These are phyloP conservation scores for Lichenothelia convexa DNA, from an alignment of 495 filamentous ascomycete genomes.

Conservation along the genomic window DNA sequence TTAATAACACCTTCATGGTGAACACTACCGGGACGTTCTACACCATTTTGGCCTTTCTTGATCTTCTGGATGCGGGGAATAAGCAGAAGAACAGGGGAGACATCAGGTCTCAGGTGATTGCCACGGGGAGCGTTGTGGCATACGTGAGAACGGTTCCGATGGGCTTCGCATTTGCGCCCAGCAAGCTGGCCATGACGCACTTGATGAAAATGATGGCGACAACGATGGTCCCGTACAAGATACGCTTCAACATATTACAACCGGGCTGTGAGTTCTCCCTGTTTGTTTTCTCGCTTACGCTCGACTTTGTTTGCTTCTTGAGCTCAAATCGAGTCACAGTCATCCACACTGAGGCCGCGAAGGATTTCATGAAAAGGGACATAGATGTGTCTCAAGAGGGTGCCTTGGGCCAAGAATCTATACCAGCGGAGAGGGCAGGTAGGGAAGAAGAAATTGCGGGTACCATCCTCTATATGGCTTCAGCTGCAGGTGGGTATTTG, in stretches of 20 bases:
- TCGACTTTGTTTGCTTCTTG: neutral
- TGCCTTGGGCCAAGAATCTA: constrained; percentile 9
- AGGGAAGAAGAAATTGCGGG: constrained; percentile 21
- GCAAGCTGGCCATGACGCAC: constrained; percentile 17
- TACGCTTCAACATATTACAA: constrained; percentile 13
- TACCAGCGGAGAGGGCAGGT: constrained; percentile 20
- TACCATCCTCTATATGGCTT: constrained; percentile 20
- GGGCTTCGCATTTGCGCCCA: constrained; percentile 18
- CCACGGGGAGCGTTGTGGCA: constrained; percentile 16
- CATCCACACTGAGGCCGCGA: constrained; percentile 19
- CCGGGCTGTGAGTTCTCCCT: constrained; percentile 9
- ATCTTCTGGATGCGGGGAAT: constrained; percentile 27
- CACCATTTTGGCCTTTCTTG: constrained; percentile 25
- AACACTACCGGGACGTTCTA: constrained; percentile 23
- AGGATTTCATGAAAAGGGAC: constrained; percentile 5
- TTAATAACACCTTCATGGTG: constrained; percentile 15
- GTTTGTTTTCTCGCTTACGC: neutral
- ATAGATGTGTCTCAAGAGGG: constrained; percentile 9
- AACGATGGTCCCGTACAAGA: constrained; percentile 16
- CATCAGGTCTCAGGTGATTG: constrained; percentile 18
- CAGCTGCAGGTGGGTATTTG: constrained; percentile 16
- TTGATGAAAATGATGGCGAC: constrained; percentile 21
- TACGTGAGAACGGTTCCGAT: constrained; percentile 14
- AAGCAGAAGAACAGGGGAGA: constrained; percentile 10
- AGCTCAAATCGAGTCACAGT: too few species aligned